Evolutionary conservation across 352 stramenopile genomes (phyloP).

Genomic region (Peronosclerospora sorghi): DNA sequence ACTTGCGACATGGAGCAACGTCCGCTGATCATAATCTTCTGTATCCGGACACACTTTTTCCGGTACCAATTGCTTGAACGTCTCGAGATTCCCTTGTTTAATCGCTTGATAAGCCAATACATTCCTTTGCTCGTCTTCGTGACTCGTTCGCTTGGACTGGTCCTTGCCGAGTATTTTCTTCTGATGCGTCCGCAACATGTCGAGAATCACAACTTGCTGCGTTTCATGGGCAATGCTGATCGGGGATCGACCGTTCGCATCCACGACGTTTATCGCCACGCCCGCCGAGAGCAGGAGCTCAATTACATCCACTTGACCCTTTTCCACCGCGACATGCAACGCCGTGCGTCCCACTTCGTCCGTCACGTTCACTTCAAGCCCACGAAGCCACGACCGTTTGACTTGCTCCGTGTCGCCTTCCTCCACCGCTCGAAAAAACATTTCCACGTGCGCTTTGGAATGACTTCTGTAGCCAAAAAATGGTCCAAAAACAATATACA

Average conservation of each 20-base stretch:
- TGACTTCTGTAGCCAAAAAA: constrained; percentile 4
- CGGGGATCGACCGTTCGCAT: constrained; percentile 41
- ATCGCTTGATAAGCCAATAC: constrained; percentile 45
- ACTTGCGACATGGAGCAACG: constrained; percentile 61
- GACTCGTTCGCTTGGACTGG: constrained; percentile 12
- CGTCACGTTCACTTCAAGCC: constrained; percentile 44
- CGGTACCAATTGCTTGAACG: constrained; percentile 43
- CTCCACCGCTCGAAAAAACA: constrained; percentile 52
- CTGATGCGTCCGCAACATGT: constrained; percentile 54
- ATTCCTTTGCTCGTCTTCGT: constrained; percentile 31
- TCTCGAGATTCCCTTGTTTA: constrained; percentile 38
- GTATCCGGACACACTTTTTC: constrained; percentile 46
- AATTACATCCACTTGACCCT: constrained; percentile 53
- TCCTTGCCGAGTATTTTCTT: constrained; percentile 32
- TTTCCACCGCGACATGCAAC: constrained; percentile 71
- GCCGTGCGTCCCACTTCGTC: constrained; percentile 47
- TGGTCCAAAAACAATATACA: no score
- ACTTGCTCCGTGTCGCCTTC: constrained; percentile 59
- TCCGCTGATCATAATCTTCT: constrained; percentile 67
- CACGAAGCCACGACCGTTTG: constrained; percentile 65
- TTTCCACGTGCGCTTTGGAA: constrained; percentile 28
- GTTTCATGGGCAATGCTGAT: constrained; percentile 61
- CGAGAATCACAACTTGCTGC: constrained; percentile 35
- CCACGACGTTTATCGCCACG: constrained; percentile 46
- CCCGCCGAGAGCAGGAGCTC: constrained; percentile 65